Conservation (phyloP, 2,329 filamentous ascomycete genomes). For the Tricladium varicosporioides region DNA sequence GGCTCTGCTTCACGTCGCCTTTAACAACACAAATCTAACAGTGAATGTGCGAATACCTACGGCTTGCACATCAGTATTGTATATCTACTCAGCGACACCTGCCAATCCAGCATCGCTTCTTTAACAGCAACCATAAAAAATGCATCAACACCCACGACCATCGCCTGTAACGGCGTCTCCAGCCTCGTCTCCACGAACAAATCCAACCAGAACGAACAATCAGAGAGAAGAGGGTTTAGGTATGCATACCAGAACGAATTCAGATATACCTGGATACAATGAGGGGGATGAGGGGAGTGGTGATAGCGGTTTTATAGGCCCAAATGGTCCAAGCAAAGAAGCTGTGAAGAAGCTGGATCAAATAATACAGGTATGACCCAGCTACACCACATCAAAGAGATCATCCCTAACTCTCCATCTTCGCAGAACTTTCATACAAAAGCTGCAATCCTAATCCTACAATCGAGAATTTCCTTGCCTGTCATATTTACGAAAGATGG, state of each 20-base stretch:
- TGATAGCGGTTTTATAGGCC: slow-evolving; percentile 39
- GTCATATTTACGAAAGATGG: slow-evolving; percentile 54
- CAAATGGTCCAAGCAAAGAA: slow-evolving; percentile 58
- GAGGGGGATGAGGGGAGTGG: slow-evolving; percentile 49
- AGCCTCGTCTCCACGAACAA: slow-evolving; percentile 68
- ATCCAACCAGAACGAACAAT: slow-evolving; percentile 71
- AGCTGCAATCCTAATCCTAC: slow-evolving; percentile 78
- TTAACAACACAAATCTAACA: slow-evolving; percentile 29
- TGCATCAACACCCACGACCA: slow-evolving; percentile 88
- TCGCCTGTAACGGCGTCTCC: slow-evolving; percentile 72
- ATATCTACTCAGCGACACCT: slow-evolving; percentile 19
- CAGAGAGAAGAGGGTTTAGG: slow-evolving; percentile 62
- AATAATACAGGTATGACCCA: slow-evolving; percentile 73
- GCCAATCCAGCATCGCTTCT: slow-evolving; percentile 20
- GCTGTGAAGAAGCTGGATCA: slow-evolving; percentile 81
- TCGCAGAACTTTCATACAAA: slow-evolving; percentile 86
- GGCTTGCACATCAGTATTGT: slow-evolving; percentile 20
- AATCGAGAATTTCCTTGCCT: slow-evolving; percentile 70
- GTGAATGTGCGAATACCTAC: slow-evolving; percentile 21
- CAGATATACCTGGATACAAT: slow-evolving; percentile 48
- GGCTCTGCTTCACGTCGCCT: slow-evolving; percentile 27
- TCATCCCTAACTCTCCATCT: slow-evolving; percentile 19
- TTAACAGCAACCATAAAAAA: slow-evolving; percentile 42
- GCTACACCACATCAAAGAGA: neutral
- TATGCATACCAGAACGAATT: slow-evolving; percentile 40